phyloP scores from a whole-genome alignment of 1,139 yeast genomes.

The Kodamaea sp. region DNA sequence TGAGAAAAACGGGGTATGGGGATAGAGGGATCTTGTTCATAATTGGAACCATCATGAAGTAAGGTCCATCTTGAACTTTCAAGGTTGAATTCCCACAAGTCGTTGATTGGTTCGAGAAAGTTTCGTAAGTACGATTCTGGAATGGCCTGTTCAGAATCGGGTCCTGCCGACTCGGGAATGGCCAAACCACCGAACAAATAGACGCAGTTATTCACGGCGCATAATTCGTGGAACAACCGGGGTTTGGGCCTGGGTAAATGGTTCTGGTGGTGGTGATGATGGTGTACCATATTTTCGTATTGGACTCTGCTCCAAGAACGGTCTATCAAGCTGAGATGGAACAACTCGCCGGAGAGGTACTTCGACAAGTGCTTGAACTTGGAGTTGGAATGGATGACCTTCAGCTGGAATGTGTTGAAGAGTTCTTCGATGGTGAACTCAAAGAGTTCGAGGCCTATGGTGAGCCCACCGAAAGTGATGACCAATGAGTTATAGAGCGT shows the following conservation, averaged over 20 bases:
- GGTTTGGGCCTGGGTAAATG: constrained; percentile 44
- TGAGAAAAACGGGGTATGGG: constrained; percentile 54
- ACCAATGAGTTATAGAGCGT: constrained; percentile 58
- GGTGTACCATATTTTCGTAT: constrained; percentile 10
- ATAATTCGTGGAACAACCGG: constrained; percentile 60
- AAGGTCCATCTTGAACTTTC: constrained; percentile 53
- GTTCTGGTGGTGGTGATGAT: neutral
- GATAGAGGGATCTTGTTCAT: constrained; percentile 25
- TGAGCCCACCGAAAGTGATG: constrained; percentile 69
- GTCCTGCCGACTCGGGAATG: constrained; percentile 18
- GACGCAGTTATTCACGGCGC: constrained; percentile 48
- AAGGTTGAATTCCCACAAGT: constrained; percentile 66
- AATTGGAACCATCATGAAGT: constrained; percentile 41
- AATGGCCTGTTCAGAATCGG: neutral
- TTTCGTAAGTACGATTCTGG: constrained; percentile 7
- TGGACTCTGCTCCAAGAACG: constrained; percentile 54
- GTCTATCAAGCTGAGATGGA: constrained; percentile 57
- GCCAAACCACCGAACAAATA: constrained; percentile 66
- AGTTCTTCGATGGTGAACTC: constrained; percentile 37
- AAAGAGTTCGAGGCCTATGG: constrained; percentile 52
- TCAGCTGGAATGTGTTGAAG: constrained; percentile 27
- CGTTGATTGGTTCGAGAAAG: constrained; percentile 52
- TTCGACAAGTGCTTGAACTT: constrained; percentile 35
- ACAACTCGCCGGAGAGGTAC: constrained; percentile 58
- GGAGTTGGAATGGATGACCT: constrained; percentile 23